phyloP scores from a whole-genome alignment of 331 rosid genomes.

The Phaseolus coccineus region DNA sequence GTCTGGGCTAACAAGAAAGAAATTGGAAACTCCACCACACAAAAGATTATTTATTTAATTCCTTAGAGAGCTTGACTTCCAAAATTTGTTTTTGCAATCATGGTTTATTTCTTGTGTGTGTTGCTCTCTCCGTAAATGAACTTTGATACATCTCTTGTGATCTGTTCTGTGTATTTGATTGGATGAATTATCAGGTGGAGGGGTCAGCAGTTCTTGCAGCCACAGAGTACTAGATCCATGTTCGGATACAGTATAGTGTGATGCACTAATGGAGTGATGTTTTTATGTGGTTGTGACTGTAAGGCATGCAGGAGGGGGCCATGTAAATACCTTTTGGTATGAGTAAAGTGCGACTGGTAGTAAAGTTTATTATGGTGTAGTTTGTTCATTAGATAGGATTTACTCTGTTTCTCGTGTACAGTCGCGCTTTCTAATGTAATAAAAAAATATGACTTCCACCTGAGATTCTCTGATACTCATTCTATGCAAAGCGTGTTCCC shows the following conservation, averaged over 20 bases:
- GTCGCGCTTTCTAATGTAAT: slow-evolving; percentile 52
- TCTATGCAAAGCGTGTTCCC: not conserved
- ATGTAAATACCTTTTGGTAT: slow-evolving; percentile 51
- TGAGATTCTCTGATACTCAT: slow-evolving; percentile 1
- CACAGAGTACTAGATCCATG: slow-evolving; percentile 54
- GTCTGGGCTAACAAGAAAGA: not conserved
- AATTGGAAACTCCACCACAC: slow-evolving; percentile 11
- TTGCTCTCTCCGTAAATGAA: not conserved
- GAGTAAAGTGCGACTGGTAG: slow-evolving; percentile 38
- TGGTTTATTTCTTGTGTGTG: not conserved
- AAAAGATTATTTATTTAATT: slow-evolving; percentile 10
- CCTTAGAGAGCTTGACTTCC: not conserved
- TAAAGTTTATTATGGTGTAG: slow-evolving; percentile 41
- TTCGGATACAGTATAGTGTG: slow-evolving; percentile 17
- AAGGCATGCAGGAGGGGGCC: slow-evolving; percentile 42
- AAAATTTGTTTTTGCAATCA: slow-evolving; percentile 4
- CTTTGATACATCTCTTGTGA: slow-evolving; percentile 15
- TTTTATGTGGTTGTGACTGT: slow-evolving; percentile 48
- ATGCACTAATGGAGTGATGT: slow-evolving; percentile 31
- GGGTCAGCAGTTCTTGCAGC: slow-evolving; percentile 77
- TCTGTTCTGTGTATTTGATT: slow-evolving; percentile 38
- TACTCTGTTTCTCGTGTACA: slow-evolving; percentile 52
- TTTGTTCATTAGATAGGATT: slow-evolving; percentile 41
- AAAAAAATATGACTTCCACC: slow-evolving; percentile 46
- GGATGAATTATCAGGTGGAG: slow-evolving; percentile 77